These are phyloP conservation scores for Talaromyces sp. DNA, from an alignment of 2,329 filamentous ascomycete genomes.

Conservation along the genomic window DNA sequence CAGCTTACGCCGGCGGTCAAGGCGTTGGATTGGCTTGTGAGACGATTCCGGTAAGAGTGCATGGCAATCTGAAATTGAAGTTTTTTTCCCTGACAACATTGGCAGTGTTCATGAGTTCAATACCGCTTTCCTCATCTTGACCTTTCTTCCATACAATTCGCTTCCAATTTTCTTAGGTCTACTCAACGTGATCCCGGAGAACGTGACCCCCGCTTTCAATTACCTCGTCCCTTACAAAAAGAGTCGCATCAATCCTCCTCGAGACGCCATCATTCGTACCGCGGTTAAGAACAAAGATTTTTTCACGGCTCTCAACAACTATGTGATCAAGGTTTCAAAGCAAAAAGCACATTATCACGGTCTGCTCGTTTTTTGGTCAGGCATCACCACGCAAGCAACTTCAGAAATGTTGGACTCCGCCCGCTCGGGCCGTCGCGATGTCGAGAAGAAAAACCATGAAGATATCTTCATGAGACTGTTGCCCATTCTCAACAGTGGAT, in stretches of 20 bases:
- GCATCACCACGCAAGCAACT: conserved; percentile 77
- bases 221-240: conserved; percentile 84
- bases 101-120: conserved; percentile 85
- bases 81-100: conserved; percentile 16
- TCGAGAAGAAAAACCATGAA: conserved; percentile 77
- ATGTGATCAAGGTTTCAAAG: conserved; percentile 69
- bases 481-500: conserved; percentile 68
- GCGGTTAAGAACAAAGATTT: conserved; percentile 73
- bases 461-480: conserved; percentile 63
- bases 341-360: conserved; percentile 68
- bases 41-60: conserved; percentile 71
- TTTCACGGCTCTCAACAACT: conserved; percentile 68
- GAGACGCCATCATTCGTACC: conserved; percentile 76
- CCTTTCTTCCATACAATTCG: conserved; percentile 88
- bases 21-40: conserved; percentile 88
- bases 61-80: conserved; percentile 2
- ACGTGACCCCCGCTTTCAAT: conserved; percentile 67
- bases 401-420: conserved; percentile 73
- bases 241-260: conserved; percentile 67
- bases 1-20: conserved; percentile 83
- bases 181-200: conserved; percentile 74
- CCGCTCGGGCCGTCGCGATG: conserved; percentile 66
- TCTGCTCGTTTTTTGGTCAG: conserved; percentile 84
- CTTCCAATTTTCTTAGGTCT: conserved; percentile 79
- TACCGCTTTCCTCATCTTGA: conserved; percentile 67